A percentile compares a stretch with the other conserved stretches of the same genome.
phyloP scores from a whole-genome alignment of 2,329 filamentous ascomycete species.

The Fusarium sp. region DNA sequence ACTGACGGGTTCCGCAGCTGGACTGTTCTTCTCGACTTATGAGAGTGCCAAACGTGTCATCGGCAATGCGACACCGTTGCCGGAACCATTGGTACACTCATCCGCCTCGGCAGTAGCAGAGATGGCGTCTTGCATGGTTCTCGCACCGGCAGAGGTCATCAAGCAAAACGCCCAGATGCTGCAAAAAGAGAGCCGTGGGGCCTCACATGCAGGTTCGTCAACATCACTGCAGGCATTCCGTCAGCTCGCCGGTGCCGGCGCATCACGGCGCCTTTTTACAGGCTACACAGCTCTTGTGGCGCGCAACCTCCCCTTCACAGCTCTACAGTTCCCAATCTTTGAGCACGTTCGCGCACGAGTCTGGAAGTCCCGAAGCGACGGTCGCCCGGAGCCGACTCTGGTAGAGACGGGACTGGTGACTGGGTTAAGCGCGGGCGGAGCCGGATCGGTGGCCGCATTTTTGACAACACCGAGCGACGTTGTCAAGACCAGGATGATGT shows the following conservation, averaged over 20 bases:
- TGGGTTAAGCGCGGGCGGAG: slow-evolving; percentile 79
- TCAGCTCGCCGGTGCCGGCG: slow-evolving; percentile 67
- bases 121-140: slow-evolving; percentile 86
- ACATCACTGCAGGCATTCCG: slow-evolving; percentile 67
- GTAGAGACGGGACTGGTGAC: slow-evolving; percentile 80
- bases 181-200: slow-evolving; percentile 46
- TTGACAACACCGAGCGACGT: slow-evolving; percentile 93
- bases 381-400: slow-evolving; percentile 55
- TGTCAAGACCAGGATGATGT: slow-evolving; percentile 91
- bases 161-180: slow-evolving; percentile 97
- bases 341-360: slow-evolving; percentile 77
- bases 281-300: slow-evolving; percentile 88
- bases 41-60: slow-evolving; percentile 81
- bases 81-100: slow-evolving; percentile 80
- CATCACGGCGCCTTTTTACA: slow-evolving; percentile 72
- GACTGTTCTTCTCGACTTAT: slow-evolving; percentile 92
- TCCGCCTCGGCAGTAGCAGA: slow-evolving; percentile 83
- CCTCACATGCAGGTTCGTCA: slow-evolving; percentile 42
- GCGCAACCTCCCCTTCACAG: slow-evolving; percentile 89
- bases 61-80: slow-evolving; percentile 67
- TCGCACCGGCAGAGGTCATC: slow-evolving; percentile 91
- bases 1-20: slow-evolving; percentile 66
- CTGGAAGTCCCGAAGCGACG: slow-evolving; percentile 55
- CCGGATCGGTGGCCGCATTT: slow-evolving; percentile 82
- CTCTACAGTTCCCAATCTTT: slow-evolving; percentile 90